Evolutionary conservation across 331 rosid species (phyloP).

Genomic region (Acacia concinna): DNA sequence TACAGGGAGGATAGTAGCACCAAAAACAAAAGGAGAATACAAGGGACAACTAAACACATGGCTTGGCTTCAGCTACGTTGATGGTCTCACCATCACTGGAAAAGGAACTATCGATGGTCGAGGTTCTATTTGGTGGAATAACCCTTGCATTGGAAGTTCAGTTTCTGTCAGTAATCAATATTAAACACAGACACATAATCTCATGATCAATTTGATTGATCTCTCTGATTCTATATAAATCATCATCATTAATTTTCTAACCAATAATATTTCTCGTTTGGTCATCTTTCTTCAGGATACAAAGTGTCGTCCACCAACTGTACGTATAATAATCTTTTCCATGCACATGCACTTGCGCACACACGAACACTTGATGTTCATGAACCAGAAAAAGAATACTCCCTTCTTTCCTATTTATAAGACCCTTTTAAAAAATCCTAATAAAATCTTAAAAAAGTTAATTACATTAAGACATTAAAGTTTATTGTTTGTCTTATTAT

Average conservation of each 20-base stretch:
- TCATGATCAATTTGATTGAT: not conserved
- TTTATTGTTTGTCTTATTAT: too few species aligned
- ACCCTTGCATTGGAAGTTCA: constrained; percentile 36
- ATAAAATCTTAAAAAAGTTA: too few species aligned
- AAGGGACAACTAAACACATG: constrained; percentile 45
- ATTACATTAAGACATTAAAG: too few species aligned
- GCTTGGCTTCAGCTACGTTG: constrained; percentile 44
- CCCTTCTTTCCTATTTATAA: too few species aligned
- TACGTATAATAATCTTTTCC: constrained; percentile 23
- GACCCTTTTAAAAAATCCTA: too few species aligned
- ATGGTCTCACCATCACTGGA: constrained; percentile 47
- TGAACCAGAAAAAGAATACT: not conserved
- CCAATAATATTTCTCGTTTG: not conserved
- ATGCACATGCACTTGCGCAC: not conserved
- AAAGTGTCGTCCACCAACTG: constrained; percentile 44
- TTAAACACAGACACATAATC: not conserved
- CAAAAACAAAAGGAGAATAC: constrained; percentile 38
- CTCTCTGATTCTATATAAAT: not conserved
- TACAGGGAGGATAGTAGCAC: constrained; percentile 49
- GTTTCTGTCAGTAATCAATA: constrained; percentile 37
- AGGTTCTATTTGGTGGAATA: constrained; percentile 64
- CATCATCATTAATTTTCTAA: not conserved
- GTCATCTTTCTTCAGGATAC: constrained; percentile 18
- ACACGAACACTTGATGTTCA: too few species aligned
- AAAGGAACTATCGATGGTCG: constrained; percentile 53